These are phyloP conservation scores for Mrakia frigida DNA, from an alignment of 768 basidiomycete species.

Conservation along the genomic window DNA sequence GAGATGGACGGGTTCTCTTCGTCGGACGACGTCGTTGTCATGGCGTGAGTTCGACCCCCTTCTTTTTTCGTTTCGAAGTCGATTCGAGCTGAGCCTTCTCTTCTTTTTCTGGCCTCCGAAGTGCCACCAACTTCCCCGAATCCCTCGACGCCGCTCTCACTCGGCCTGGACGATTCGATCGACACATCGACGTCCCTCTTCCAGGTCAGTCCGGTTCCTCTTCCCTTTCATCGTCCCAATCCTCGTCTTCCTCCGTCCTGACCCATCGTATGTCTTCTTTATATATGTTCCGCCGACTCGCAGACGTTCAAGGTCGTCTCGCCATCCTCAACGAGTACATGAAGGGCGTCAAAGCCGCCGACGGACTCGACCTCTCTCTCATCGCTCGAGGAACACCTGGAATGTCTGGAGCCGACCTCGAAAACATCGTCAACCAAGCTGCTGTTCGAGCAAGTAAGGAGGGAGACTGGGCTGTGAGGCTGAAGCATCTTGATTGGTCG, in stretches of 20 bases:
- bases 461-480: constrained; percentile 60
- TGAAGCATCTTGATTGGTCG: constrained; percentile 96
- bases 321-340: constrained; percentile 91
- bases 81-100: neutral
- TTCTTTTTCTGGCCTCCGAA: neutral
- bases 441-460: constrained; percentile 93
- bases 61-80: too few relatives aligned
- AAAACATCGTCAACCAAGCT: constrained; percentile 94
- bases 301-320: constrained; percentile 87
- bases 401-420: constrained; percentile 75
- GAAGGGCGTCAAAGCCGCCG: constrained; percentile 63
- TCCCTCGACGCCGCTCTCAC: constrained; percentile 91
- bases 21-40: constrained; percentile 84
- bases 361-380: constrained; percentile 77
- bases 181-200: constrained; percentile 50
- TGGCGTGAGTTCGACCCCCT: constrained; percentile 60
- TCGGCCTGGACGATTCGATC: constrained; percentile 93
- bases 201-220: constrained; percentile 11
- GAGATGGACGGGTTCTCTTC: constrained; percentile 97
- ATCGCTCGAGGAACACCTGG: constrained; percentile 92
- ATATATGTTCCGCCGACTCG: constrained; percentile 47
- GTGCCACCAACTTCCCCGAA: constrained; percentile 86
- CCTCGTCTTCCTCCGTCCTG: neutral
- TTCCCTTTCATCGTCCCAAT: too few relatives aligned
- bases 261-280: neutral